Conservation (phyloP, 495 filamentous ascomycete genomes). For the Penicillium egyptiacum region DNA sequence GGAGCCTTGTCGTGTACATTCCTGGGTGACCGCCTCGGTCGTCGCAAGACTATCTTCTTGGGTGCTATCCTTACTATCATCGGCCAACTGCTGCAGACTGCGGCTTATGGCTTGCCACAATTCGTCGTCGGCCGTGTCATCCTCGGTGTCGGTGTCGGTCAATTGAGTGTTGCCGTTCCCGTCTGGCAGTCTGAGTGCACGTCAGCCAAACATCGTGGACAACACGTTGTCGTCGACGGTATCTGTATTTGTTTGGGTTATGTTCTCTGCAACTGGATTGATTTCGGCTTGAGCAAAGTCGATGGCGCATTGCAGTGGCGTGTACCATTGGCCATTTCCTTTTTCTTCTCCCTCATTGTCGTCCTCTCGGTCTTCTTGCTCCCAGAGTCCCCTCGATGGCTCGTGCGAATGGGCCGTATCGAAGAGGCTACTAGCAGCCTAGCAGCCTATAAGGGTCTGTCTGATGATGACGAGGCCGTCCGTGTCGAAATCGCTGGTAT, state of each 20-base stretch:
- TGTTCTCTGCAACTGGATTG: slow-evolving; percentile 41
- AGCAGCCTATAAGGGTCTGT: slow-evolving; percentile 26
- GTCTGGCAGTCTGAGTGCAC: slow-evolving; percentile 52
- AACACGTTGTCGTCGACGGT: slow-evolving; percentile 40
- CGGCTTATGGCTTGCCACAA: slow-evolving; percentile 42
- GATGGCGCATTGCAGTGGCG: slow-evolving; percentile 42
- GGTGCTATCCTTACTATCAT: slow-evolving; percentile 51
- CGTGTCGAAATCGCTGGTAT: slow-evolving; percentile 34
- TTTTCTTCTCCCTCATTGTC: slow-evolving; percentile 62
- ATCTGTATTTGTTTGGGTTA: slow-evolving; percentile 54
- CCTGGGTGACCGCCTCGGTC: slow-evolving; percentile 51
- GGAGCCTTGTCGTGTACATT: slow-evolving; percentile 42
- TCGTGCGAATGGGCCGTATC: slow-evolving; percentile 53
- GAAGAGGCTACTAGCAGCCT: slow-evolving; percentile 49
- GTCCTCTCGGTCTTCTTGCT: slow-evolving; percentile 57
- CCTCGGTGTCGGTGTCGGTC: slow-evolving; percentile 46
- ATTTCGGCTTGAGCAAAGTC: slow-evolving; percentile 44
- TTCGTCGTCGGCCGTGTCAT: slow-evolving; percentile 44
- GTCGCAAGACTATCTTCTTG: slow-evolving; percentile 55
- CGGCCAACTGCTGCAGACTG: slow-evolving; percentile 52
- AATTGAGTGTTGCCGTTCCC: slow-evolving; percentile 46
- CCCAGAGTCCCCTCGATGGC: slow-evolving; percentile 63
- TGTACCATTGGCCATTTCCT: slow-evolving; percentile 48
- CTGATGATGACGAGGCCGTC: slow-evolving; percentile 25
- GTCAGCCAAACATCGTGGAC: slow-evolving; percentile 36